Percentiles rank a stretch among this genome's conserved stretches.
phyloP scores from a whole-genome alignment of 257 asterid species.

The Capsicum rhomboideum region DNA sequence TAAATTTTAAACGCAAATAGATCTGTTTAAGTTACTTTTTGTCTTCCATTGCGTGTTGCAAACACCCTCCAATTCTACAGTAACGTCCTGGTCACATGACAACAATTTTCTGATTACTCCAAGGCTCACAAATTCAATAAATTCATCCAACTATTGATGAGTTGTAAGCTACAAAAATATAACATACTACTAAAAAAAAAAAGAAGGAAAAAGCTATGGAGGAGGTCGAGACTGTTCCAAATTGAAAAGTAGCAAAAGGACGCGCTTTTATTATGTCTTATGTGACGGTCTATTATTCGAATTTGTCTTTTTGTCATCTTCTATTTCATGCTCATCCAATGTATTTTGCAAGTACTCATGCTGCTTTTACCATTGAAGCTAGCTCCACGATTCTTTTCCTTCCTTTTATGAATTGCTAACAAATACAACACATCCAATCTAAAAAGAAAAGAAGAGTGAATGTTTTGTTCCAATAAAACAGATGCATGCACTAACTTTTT shows the following conservation, averaged over 20 bases:
- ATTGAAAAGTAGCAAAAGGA: background rate
- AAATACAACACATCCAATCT: background rate
- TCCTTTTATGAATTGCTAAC: background rate
- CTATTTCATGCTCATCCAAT: background rate
- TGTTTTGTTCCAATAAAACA: background rate
- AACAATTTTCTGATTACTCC: too few relatives aligned
- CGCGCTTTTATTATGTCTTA: background rate
- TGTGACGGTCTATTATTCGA: background rate
- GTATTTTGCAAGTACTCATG: background rate
- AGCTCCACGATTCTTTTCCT: background rate
- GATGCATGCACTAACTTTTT: background rate
- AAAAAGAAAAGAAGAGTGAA: background rate
- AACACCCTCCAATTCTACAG: too few relatives aligned
- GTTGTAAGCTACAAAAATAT: too few relatives aligned
- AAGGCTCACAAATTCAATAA: too few relatives aligned
- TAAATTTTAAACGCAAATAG: too few relatives aligned
- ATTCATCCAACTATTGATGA: too few relatives aligned
- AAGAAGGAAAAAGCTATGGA: too few relatives aligned
- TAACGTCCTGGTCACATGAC: too few relatives aligned
- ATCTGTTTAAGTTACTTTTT: too few relatives aligned
- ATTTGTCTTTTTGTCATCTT: background rate
- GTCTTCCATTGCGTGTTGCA: too few relatives aligned
- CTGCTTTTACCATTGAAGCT: background rate
- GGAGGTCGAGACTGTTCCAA: background rate
- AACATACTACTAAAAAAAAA: too few relatives aligned